Percentiles rank a stretch among this genome's conserved stretches.
These are phyloP conservation scores for Cyberlindnera mycetangii DNA, from an alignment of 805 yeast species.

Conservation along the genomic window DNA sequence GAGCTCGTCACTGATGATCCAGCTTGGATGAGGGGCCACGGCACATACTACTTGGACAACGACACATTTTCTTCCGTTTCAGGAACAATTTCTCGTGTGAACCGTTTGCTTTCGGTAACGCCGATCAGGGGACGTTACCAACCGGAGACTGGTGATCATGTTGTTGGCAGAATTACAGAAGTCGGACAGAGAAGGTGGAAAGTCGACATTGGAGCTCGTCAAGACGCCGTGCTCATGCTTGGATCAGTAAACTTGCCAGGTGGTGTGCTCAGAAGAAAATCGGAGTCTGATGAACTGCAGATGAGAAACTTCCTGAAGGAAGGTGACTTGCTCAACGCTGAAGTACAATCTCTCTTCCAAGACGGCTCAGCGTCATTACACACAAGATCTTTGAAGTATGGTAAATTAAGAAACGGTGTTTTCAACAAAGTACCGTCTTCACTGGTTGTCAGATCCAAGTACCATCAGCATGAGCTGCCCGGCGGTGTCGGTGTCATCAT, in stretches of 20 bases:
- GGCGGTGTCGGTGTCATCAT: slow-evolving; percentile 89
- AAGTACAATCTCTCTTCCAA: slow-evolving; percentile 83
- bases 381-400: slow-evolving; percentile 92
- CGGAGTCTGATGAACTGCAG: slow-evolving; percentile 92
- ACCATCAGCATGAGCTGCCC: slow-evolving; percentile 85
- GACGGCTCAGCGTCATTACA: slow-evolving; percentile 94
- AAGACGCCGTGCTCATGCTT: slow-evolving; percentile 86
- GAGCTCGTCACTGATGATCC: slow-evolving; percentile 95
- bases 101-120: slow-evolving; percentile 77
- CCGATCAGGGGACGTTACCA: slow-evolving; percentile 85
- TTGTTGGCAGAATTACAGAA: slow-evolving; percentile 90
- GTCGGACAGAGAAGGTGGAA: slow-evolving; percentile 95
- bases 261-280: slow-evolving; percentile 89
- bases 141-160: slow-evolving; percentile 96
- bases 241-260: slow-evolving; percentile 98
- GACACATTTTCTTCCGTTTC: slow-evolving; percentile 88
- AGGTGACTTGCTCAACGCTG: slow-evolving; percentile 94
- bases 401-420: slow-evolving; percentile 89
- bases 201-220: slow-evolving; percentile 94
- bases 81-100: slow-evolving; percentile 83
- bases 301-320: slow-evolving; percentile 94
- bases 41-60: slow-evolving; percentile 78
- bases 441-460: slow-evolving; percentile 77
- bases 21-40: slow-evolving; percentile 98
- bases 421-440: slow-evolving; percentile 80